Evolutionary conservation across 139 green algal genomes (phyloP), one percentile per base, ranked within the genome.

Genomic region (Chlorella sorokiniana): DNA sequence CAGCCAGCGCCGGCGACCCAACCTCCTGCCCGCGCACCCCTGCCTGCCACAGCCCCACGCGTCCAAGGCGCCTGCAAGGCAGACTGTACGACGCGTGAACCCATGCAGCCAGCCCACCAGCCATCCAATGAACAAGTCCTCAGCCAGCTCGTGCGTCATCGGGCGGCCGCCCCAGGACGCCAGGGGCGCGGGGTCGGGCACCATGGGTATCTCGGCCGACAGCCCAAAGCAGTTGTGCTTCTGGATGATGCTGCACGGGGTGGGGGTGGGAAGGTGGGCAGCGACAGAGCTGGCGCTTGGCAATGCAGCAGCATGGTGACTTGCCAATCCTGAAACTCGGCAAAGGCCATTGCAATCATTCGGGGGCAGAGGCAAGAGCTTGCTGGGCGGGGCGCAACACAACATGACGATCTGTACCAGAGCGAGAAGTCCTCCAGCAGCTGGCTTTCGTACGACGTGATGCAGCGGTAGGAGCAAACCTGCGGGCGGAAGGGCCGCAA

Each of bases 221-320:
- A 96, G 84, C 0, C 86, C 82, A 23, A 97, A 87, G 88, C 96
- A 99, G 92, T 98, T 98, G 91, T 99, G 90, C 80, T 94, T 94
- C 84, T 99, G 94, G 33, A 99, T 88, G 76, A 99, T 96, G 90
- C 56, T 56, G 48, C 48, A 56, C 14, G 14, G 16, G 48, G 14
- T 11, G 16, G 48, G 48, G 48, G 14, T 25, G 48, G 48, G 11
- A 56, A n/a, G n/a, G n/a, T n/a, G n/a, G n/a, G n/a, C n/a, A n/a
- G n/a, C n/a, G n/a, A n/a, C n/a, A n/a, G n/a, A n/a, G n/a, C n/a
- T n/a, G n/a, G n/a, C n/a, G n/a, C n/a, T n/a, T n/a, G n/a, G n/a
- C n/a, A n/a, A n/a, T n/a, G n/a, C n/a, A n/a, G n/a, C n/a, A n/a
- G n/a, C n/a, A n/a, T n/a, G n/a, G n/a, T n/a, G n/a, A n/a, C n/a